phyloP scores from a whole-genome alignment of 495 filamentous ascomycete genomes.

The Lasiosphaeriaceae sp. region DNA sequence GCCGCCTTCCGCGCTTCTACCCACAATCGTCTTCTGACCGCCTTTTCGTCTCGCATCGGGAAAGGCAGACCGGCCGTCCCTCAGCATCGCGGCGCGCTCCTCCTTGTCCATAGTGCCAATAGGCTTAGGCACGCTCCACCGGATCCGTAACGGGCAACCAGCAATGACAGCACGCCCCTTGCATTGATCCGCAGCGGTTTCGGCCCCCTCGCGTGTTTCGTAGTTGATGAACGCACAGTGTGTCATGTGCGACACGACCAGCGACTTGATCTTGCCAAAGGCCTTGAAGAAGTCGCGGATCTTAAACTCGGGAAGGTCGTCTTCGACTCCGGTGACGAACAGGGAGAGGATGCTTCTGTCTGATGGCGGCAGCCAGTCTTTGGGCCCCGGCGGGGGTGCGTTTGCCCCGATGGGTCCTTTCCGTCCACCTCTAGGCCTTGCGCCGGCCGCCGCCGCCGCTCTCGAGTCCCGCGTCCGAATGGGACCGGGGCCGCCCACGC shows the following conservation, averaged over 20 bases:
- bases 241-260: constrained; percentile 93
- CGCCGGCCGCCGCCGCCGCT: constrained; percentile 48
- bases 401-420: constrained; percentile 60
- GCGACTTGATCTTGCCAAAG: constrained; percentile 80
- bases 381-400: constrained; percentile 69
- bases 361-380: constrained; percentile 77
- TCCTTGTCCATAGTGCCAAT: constrained; percentile 86
- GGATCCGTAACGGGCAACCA: constrained; percentile 81
- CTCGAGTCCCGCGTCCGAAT: constrained; percentile 64
- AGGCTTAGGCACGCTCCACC: constrained; percentile 89
- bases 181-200: constrained; percentile 76
- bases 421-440: constrained; percentile 38
- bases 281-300: constrained; percentile 84
- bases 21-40: constrained; percentile 32
- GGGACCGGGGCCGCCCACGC: constrained; percentile 55
- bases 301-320: constrained; percentile 89
- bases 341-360: constrained; percentile 85
- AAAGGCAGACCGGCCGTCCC: constrained; percentile 62
- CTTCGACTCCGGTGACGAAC: constrained; percentile 92
- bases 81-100: constrained; percentile 67
- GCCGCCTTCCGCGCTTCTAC: constrained; percentile 17
- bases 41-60: constrained; percentile 32
- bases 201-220: constrained; percentile 73
- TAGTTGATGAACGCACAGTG: constrained; percentile 97
- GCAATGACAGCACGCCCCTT: constrained; percentile 80